Evolutionary conservation across 257 asterid species (phyloP), one percentile per base, ranked within the genome.

Genomic region (Solanum boliviense): DNA sequence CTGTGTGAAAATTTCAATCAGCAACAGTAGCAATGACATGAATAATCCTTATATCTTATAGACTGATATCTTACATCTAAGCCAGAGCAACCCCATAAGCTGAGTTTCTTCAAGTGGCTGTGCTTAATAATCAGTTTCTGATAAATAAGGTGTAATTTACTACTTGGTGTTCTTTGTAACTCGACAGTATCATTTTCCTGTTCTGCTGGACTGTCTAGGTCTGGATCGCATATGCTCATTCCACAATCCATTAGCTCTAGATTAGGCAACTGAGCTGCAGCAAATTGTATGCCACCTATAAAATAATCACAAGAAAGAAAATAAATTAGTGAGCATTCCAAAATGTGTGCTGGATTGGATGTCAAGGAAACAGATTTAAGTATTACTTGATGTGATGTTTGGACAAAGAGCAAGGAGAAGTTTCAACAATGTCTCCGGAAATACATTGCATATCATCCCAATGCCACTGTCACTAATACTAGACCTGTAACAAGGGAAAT

Each of bases 61-160:
- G 86, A 78, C 39, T 31, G 58, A 68, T 89, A 89, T 88, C 98
- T 94, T 91, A 97, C 99, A 91, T 97, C 98, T 91, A 97, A 93
- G 76, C 98, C 98, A 60, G 99, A 96, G 89, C 99, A 97, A 78
- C 99, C 99, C 99, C 99, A 97, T 84, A 97, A 93, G 93, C 99
- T 97, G 83, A 97, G 92, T 91, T 94, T 95, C 94, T 93, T 95
- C 93, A 97, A 88, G 85, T 92, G 92, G 91, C 87, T 93, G 89
- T 97, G 99, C 92, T 97, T 97, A 87, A 97, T 95, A 56, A 97
- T 96, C 91, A 96, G 74, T 95, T 97, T 97, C 90, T 97, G 99
- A 90, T 94, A 93, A 82, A 91, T 91, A 78, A 92, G 93, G 88
- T 93, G 98, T 88, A 89, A 41, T 89, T 93, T 94, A 91, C 93